These are phyloP conservation scores for Verticillium alfalfae DNA, from an alignment of 2,329 filamentous ascomycete genomes.

Conservation along the genomic window DNA sequence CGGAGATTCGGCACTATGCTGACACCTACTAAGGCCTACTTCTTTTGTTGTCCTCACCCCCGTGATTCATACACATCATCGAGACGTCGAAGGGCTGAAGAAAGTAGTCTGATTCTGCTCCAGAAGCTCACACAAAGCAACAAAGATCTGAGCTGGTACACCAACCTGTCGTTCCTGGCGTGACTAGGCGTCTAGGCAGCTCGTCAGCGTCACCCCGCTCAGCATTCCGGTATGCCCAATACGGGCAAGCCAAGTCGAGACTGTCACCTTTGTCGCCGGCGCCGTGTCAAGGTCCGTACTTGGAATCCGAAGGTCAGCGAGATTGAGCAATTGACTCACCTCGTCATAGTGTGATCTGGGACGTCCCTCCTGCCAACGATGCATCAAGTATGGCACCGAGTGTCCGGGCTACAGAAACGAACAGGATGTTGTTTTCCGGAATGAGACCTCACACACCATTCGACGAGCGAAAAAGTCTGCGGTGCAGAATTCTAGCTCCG, in stretches of 20 bases:
- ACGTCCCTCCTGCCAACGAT: constrained; percentile 31
- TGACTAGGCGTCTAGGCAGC: no score
- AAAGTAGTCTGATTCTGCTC: no score
- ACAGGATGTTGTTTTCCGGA: constrained; percentile 32
- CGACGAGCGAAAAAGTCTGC: not conserved
- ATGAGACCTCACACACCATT: constrained; percentile 18
- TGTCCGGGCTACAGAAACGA: constrained; percentile 34
- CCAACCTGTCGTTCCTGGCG: no score
- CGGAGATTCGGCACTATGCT: no score
- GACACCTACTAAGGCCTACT: no score
- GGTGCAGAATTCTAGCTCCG: constrained; percentile 3
- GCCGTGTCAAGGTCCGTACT: constrained; percentile 30
- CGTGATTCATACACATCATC: no score
- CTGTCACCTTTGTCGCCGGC: constrained; percentile 31
- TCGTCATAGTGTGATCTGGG: constrained; percentile 28
- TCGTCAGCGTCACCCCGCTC: not conserved
- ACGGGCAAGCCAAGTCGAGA: constrained; percentile 33
- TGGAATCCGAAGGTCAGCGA: constrained; percentile 5
- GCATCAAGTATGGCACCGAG: constrained; percentile 31
- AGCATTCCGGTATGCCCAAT: constrained; percentile 27
- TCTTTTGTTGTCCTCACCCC: no score
- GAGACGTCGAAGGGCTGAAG: no score
- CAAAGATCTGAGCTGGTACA: no score
- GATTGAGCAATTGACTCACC: not conserved
- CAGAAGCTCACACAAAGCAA: no score